Percentiles rank a stretch among this genome's conserved stretches.
Evolutionary conservation across 1,284 basidiomycete species (phyloP).

Genomic region (Pyrrhoderma lamaoense): DNA sequence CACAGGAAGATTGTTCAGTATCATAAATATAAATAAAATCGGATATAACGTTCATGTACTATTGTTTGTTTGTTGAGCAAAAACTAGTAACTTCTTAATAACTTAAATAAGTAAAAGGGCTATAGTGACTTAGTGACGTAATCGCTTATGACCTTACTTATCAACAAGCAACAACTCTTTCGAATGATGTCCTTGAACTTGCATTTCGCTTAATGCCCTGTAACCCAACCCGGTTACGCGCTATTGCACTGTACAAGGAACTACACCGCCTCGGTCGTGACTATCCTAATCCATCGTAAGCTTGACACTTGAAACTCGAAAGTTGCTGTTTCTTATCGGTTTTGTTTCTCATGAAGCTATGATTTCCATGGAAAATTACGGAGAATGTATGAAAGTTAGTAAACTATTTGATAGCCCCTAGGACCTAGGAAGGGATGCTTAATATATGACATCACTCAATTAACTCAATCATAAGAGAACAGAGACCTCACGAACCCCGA

Average conservation of each 20-base stretch:
- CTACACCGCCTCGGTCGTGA: constrained; percentile 70
- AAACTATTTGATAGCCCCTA: neutral
- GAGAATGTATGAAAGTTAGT: constrained; percentile 62
- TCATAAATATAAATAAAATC: too few species aligned
- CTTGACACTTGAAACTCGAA: constrained; percentile 14
- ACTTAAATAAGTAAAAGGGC: too few species aligned
- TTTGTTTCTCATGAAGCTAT: constrained; percentile 41
- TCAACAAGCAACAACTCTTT: too few species aligned
- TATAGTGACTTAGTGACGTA: too few species aligned
- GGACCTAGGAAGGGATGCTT: neutral
- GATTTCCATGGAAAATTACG: constrained; percentile 67
- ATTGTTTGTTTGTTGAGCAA: too few species aligned
- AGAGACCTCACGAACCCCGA: constrained; percentile 57
- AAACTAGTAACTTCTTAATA: too few species aligned
- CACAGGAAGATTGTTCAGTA: too few species aligned
- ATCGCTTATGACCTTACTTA: too few species aligned
- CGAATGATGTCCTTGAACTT: too few species aligned
- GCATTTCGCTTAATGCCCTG: constrained; percentile 27
- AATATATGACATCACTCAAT: neutral
- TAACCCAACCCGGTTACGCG: constrained; percentile 43
- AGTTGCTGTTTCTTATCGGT: constrained; percentile 13
- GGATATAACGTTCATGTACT: too few species aligned
- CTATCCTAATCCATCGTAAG: constrained; percentile 70
- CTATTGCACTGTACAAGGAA: constrained; percentile 69
- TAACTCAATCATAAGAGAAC: constrained; percentile 48